Evolutionary conservation across 192 early-diverging fungal species (phyloP), one percentile per base, ranked within the genome.

Genomic region (Podila epigama): DNA sequence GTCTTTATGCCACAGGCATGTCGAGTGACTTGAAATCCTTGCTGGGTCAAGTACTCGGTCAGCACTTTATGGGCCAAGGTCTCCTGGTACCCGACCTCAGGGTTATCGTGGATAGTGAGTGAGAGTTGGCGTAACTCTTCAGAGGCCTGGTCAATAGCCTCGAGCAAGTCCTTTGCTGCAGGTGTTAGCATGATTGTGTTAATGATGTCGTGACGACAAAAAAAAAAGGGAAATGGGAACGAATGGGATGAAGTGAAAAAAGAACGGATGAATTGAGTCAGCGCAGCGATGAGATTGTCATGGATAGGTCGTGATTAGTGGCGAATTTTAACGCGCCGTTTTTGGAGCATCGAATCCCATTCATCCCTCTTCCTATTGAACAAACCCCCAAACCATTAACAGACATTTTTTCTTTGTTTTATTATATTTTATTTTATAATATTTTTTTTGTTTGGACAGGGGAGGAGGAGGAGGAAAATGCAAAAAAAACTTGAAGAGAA

Each of bases 1-100:
- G 93, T 95, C 39, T 83, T 73, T 33, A 95, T 69, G 1, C 82
- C 87, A 67, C 75, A 88, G 7, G 85, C 88, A 9, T 87, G 68
- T 20, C 75, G 79, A 10, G 83, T 83, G 13, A 93, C 82, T 12
- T 68, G 42, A 64, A 90, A 93, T 1, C 89, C 90, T 27, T 86
- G 56, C 12, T 63, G 37, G 51, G 84, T 79, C 11, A 95, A 73
- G 63, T 85, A 93, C 28, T 89, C 79, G 0, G 89, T 86, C 44
- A 95, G 80, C 5, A 84, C 58, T 10, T 79, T 71, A 69, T 86
- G 83, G 5, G 93, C 92, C 29, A 79, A 63, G 28, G 66, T 51
- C 59, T 92, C 90, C 44, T 86, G 51, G 51, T 86, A 67, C 2
- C 85, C 85, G 22, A 86, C 44, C 67, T 91, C 90, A 4, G 90